Evolutionary conservation across 441 rosid genomes (phyloP).

Genomic region (Jatropha podagrica): DNA sequence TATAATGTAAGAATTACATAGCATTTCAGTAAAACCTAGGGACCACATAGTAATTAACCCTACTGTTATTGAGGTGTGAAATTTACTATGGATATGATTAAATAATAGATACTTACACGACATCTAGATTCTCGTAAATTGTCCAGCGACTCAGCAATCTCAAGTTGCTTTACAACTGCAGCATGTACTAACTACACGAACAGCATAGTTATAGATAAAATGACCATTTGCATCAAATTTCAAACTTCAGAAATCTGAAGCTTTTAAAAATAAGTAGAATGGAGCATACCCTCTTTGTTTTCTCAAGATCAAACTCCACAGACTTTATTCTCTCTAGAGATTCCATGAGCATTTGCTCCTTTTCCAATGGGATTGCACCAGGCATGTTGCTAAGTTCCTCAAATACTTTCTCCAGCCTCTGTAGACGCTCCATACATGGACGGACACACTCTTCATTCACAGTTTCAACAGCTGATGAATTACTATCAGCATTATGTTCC

Average conservation of each 20-base stretch:
- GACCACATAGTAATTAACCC: no score
- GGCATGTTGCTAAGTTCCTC: slow-evolving; percentile 72
- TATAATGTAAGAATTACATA: no score
- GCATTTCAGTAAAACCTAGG: no score
- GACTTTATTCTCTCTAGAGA: slow-evolving; percentile 88
- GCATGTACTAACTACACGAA: slow-evolving; percentile 64
- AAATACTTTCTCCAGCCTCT: slow-evolving; percentile 59
- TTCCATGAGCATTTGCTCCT: slow-evolving; percentile 76
- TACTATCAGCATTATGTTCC: slow-evolving; percentile 35
- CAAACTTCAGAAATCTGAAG: slow-evolving; percentile 7
- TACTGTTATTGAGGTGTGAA: neutral
- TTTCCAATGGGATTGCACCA: slow-evolving; percentile 67
- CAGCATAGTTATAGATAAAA: slow-evolving; percentile 2
- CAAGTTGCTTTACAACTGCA: slow-evolving; percentile 71
- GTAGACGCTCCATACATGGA: slow-evolving; percentile 76
- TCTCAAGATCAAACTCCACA: slow-evolving; percentile 83
- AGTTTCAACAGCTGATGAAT: slow-evolving; percentile 34
- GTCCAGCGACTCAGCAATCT: slow-evolving; percentile 64
- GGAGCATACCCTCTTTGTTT: slow-evolving; percentile 78
- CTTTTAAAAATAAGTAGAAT: slow-evolving; percentile 1
- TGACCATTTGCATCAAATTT: slow-evolving; percentile 8
- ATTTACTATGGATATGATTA: neutral
- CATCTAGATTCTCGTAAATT: slow-evolving; percentile 52
- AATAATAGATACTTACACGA: slow-evolving; percentile 53
- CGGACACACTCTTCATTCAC: slow-evolving; percentile 46